Evolutionary conservation across 352 stramenopile genomes (phyloP).

Genomic region (Chrysophaeum taylorii): DNA sequence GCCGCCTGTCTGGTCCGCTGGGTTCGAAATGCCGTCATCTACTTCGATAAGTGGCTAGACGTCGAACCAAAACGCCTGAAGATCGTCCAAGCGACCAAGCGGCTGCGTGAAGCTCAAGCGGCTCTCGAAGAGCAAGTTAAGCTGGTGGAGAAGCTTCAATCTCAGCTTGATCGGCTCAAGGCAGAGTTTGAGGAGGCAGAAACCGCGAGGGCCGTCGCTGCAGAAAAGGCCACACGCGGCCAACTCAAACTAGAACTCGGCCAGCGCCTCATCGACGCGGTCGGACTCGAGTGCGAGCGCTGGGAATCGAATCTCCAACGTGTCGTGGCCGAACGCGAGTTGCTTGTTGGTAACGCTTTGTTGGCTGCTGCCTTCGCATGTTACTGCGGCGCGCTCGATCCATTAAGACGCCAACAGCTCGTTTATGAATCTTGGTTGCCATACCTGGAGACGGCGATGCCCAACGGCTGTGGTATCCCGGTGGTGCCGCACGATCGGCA

Average conservation of each 20-base stretch:
- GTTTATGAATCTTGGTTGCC: constrained; percentile 74
- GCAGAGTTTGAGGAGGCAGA: constrained; percentile 74
- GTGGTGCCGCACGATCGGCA: constrained; percentile 28
- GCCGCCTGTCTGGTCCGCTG: constrained; percentile 78
- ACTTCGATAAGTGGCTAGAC: constrained; percentile 85
- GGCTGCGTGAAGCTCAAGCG: constrained; percentile 73
- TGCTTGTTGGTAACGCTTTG: constrained; percentile 76
- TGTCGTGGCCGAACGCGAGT: constrained; percentile 67
- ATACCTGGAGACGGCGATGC: constrained; percentile 38
- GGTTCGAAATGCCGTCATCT: constrained; percentile 89
- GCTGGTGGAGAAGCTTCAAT: constrained; percentile 71
- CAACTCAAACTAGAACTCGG: constrained; percentile 86
- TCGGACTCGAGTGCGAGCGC: constrained; percentile 78
- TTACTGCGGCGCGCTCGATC: constrained; percentile 47
- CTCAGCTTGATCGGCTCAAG: constrained; percentile 73
- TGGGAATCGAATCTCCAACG: constrained; percentile 79
- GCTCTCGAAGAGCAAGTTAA: constrained; percentile 64
- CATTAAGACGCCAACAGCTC: background rate
- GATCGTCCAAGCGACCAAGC: constrained; percentile 68
- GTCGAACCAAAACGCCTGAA: constrained; percentile 79
- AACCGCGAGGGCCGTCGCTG: constrained; percentile 71
- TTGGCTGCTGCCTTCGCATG: constrained; percentile 79
- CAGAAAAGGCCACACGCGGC: constrained; percentile 70
- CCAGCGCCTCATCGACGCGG: constrained; percentile 73
- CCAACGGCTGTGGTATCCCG: background rate